These are phyloP conservation scores for Ailanthus altissimus DNA, from an alignment of 345 rosid species.

Conservation along the genomic window DNA sequence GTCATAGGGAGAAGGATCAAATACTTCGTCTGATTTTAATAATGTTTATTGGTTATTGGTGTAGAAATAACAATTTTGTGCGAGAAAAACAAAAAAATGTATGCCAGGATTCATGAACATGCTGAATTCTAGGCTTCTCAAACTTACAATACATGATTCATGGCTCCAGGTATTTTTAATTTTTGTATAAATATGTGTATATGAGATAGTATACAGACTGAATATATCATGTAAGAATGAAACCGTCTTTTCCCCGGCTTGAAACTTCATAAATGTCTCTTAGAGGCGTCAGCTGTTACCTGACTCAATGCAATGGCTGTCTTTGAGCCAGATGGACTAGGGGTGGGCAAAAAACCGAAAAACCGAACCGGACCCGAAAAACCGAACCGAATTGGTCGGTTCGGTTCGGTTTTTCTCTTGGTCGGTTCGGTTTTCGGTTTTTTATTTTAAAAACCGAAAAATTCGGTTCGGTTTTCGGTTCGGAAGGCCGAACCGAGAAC, in stretches of 20 bases:
- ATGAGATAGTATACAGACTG: background rate
- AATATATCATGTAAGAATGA: background rate
- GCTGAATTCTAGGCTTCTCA: background rate
- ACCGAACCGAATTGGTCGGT: too few species aligned
- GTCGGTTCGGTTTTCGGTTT: too few species aligned
- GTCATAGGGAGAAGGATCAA: background rate
- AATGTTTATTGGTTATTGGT: background rate
- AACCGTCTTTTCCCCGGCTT: background rate
- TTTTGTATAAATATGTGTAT: background rate
- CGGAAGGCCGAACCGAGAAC: too few species aligned
- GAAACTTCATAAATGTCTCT: slow-evolving; percentile 24
- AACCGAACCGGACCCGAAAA: too few species aligned
- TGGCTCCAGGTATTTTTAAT: background rate
- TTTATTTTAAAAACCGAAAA: too few species aligned
- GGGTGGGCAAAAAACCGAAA: too few species aligned
- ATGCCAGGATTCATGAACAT: background rate
- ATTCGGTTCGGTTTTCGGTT: too few species aligned
- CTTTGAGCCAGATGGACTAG: slow-evolving; percentile 64
- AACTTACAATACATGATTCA: background rate
- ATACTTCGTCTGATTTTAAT: background rate
- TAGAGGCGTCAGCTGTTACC: slow-evolving; percentile 62
- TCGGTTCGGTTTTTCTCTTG: too few species aligned
- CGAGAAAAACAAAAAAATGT: background rate
- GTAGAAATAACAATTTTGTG: background rate
- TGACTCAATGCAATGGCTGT: slow-evolving; percentile 54